Percentiles rank a stretch among this genome's conserved stretches.
Conservation (phyloP, 192 early-diverging fungal species). For the Backusella psychrophila region DNA sequence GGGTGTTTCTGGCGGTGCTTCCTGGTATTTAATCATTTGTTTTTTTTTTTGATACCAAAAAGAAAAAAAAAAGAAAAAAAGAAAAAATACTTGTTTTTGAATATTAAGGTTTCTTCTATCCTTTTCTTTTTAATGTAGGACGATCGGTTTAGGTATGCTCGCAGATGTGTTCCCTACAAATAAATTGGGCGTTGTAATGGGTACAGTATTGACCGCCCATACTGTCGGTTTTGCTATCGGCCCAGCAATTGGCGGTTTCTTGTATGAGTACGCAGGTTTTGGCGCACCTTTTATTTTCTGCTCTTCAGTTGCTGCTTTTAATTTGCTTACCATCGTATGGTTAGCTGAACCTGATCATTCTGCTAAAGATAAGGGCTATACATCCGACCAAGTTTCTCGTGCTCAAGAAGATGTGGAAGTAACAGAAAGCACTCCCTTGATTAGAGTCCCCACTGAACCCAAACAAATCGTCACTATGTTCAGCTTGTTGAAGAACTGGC, state of each 20-base stretch:
- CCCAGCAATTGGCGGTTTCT: constrained; percentile 61
- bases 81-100: neutral
- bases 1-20: constrained; percentile 70
- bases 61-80: constrained; percentile 14
- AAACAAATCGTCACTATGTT: constrained; percentile 38
- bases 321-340: constrained; percentile 60
- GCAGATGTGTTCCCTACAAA: constrained; percentile 66
- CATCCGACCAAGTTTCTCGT: neutral
- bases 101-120: neutral
- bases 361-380: neutral
- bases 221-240: constrained; percentile 70
- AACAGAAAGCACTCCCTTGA: neutral
- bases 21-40: constrained; percentile 45
- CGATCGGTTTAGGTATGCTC: constrained; percentile 69
- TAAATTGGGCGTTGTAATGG: constrained; percentile 71
- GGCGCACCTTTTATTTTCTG: constrained; percentile 70
- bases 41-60: neutral
- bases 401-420: constrained; percentile 16
- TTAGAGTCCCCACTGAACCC: neutral
- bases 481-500: constrained; percentile 43
- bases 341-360: constrained; percentile 55
- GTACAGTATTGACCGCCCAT: constrained; percentile 62
- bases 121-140: constrained; percentile 35
- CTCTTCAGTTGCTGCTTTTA: constrained; percentile 53
- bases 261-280: constrained; percentile 66